Percentiles rank a stretch among this genome's conserved stretches.
Evolutionary conservation across 176 grass and related monocot species (phyloP).

Genomic region (Rhynchospora tenuis): DNA sequence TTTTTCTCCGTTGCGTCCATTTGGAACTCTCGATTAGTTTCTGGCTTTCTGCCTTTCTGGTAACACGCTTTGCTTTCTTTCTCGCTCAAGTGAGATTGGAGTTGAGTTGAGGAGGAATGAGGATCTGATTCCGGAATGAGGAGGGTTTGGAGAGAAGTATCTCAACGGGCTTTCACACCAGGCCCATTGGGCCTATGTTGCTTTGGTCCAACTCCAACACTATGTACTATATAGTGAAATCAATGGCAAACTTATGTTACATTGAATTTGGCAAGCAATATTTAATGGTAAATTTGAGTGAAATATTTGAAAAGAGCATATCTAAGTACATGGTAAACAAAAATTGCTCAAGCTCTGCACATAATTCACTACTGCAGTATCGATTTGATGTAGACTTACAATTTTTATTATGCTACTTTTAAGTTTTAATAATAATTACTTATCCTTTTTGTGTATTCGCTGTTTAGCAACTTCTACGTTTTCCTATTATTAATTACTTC

Average conservation of each 20-base stretch:
- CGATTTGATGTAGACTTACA: neutral
- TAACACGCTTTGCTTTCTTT: too few relatives aligned
- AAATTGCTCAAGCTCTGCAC: neutral
- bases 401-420: neutral
- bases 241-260: too few relatives aligned
- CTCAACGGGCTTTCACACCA: constrained; percentile 10
- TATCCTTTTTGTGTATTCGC: neutral
- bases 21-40: constrained; percentile 31
- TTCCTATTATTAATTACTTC: too few relatives aligned
- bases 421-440: too few relatives aligned
- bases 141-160: constrained; percentile 22
- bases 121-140: too few relatives aligned
- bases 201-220: neutral
- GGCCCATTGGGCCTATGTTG: constrained; percentile 8
- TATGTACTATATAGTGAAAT: neutral
- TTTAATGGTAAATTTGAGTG: too few relatives aligned
- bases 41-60: neutral
- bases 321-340: neutral
- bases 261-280: too few relatives aligned
- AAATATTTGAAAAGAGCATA: neutral
- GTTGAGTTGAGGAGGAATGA: too few relatives aligned
- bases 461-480: neutral
- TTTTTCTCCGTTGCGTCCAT: constrained; percentile 34
- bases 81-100: too few relatives aligned
- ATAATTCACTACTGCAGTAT: too few relatives aligned